A percentile compares a stretch with the other conserved stretches of the same genome.
These are phyloP conservation scores for Hura crepitans DNA, from an alignment of 441 rosid species.

Conservation along the genomic window DNA sequence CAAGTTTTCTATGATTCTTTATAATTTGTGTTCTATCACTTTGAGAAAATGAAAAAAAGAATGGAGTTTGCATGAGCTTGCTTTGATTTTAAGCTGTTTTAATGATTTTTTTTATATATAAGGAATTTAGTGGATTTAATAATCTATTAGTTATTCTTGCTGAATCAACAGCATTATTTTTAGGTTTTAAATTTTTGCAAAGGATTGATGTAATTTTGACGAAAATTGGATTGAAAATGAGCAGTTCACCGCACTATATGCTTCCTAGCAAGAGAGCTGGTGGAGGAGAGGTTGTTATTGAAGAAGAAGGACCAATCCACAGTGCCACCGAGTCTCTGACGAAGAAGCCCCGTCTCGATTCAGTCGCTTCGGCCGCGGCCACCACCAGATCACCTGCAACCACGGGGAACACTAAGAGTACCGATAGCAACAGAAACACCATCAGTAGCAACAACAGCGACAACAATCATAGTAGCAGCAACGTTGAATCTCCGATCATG, in stretches of 20 bases:
- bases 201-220: constrained; percentile 11
- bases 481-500: constrained; percentile 42
- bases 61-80: not conserved
- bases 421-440: constrained; percentile 14
- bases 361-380: constrained; percentile 7
- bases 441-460: constrained; percentile 14
- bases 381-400: constrained; percentile 12
- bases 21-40: not conserved
- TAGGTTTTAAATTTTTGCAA: not conserved
- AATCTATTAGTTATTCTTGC: not conserved
- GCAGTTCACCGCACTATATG: constrained; percentile 51
- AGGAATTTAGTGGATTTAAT: not conserved
- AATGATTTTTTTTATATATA: not conserved
- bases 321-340: constrained; percentile 29
- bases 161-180: not conserved
- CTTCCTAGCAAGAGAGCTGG: constrained; percentile 55
- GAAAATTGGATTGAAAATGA: constrained; percentile 14
- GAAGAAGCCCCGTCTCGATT: constrained; percentile 24
- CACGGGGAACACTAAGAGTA: constrained; percentile 27
- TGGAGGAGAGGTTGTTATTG: constrained; percentile 44
- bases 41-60: not conserved
- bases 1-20: not conserved
- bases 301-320: constrained; percentile 25
- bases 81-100: constrained; percentile 7
- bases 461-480: constrained; percentile 17